Evolutionary conservation across 306 rosid genomes (phyloP), one percentile per base, ranked within the genome.

Genomic region (Trifolium repens): DNA sequence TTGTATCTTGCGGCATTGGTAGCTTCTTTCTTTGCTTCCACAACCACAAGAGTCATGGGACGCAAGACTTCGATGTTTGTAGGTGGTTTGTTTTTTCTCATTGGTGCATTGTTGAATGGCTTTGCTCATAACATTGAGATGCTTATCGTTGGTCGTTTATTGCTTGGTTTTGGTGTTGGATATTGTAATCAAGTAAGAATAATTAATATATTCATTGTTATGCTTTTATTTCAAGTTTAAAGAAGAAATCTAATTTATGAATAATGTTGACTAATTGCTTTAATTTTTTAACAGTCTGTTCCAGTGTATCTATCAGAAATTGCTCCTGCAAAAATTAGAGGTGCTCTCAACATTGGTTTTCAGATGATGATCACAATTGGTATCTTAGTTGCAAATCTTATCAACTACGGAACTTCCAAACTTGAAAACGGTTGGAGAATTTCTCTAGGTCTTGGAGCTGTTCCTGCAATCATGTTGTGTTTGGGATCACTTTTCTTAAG

Each of bases 301-400:
- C 85, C 72, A 0, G 67, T 81, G 4, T 82, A 77, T 52, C 16
- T 82, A 7, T 82, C 79, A 1, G 82, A 82, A 61, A 78, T 82
- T 81, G 85, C 85, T 37, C 82, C 82, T 2, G 9, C 82, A 50
- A 39, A 49, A 0, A 66, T 82, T 0, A 71, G 82, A 66, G 85
- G 85, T 14, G 82, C 82, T 46, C 85, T 82, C 32, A 82, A 77
- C 35, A 77, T 77, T 1, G 79, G 79, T 2, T 82, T 82, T 50
- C 85, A 82, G 52, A 65, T 82, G 82, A 72, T 76, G 78, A 82
- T 82, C 13, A 82, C 85, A n/a, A 73, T 82, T 13, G 85, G 82
- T 2, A 82, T 82, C 39, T 50, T 82, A n/a, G 12, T 19, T 19
- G 85, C 85, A 1, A 80, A 80, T 30, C 75, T 80, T 7, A 74